phyloP scores from a whole-genome alignment of 169 alveolate genomes.

The Perkinsus chesapeaki region DNA sequence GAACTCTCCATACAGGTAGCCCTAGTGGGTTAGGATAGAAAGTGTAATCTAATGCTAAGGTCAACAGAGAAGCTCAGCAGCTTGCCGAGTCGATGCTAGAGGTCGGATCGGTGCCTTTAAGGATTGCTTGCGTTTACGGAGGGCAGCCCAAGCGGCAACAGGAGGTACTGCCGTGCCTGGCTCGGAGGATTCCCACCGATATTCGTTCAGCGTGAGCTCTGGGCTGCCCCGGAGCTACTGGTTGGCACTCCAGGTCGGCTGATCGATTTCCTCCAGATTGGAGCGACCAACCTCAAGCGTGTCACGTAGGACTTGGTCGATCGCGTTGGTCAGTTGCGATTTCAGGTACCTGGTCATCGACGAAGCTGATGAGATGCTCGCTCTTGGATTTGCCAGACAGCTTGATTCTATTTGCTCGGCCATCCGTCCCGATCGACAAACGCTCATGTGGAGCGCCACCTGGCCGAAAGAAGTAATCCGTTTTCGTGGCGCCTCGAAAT shows the following conservation, averaged over 20 bases:
- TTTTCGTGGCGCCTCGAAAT: background rate
- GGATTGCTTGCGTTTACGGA: conserved; percentile 79
- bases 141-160: conserved; percentile 86
- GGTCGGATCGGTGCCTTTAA: background rate
- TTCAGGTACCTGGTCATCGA: conserved; percentile 75
- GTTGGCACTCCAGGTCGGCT: conserved; percentile 93
- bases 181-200: conserved; percentile 93
- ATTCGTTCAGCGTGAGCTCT: conserved; percentile 43
- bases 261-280: conserved; percentile 68
- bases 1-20: conserved; percentile 71
- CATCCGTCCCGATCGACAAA: conserved; percentile 66
- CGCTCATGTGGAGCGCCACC: conserved; percentile 85
- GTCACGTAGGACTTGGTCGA: conserved; percentile 67
- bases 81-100: conserved; percentile 27
- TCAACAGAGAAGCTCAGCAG: conserved; percentile 26
- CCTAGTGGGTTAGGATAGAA: no score
- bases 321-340: conserved; percentile 55
- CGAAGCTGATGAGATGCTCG: conserved; percentile 86
- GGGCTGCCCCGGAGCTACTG: conserved; percentile 80
- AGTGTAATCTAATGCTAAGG: conserved; percentile 52
- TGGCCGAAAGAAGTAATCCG: conserved; percentile 76
- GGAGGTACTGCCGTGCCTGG: conserved; percentile 67
- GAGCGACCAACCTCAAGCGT: conserved; percentile 41
- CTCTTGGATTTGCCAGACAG: conserved; percentile 86
- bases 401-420: conserved; percentile 54